These are phyloP conservation scores for Cutaneotrichosporon curvatum DNA, from an alignment of 1,284 basidiomycete genomes.

Conservation along the genomic window DNA sequence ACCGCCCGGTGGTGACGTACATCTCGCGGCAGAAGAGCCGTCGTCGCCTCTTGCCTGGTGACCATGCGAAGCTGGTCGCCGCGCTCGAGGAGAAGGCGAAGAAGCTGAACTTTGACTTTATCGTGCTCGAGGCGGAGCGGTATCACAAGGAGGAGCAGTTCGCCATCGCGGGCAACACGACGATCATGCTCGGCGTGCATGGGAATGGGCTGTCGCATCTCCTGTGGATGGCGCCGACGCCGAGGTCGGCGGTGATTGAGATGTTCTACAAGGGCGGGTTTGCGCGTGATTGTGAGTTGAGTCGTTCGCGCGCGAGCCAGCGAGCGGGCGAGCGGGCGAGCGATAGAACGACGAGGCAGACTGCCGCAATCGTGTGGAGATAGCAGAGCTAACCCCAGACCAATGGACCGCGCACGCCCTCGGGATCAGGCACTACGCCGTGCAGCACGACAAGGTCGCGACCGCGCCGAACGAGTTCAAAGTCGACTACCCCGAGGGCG, in stretches of 20 bases:
- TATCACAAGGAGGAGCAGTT: conserved; percentile 46
- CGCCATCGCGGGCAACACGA: conserved; percentile 41
- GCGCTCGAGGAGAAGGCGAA: conserved; percentile 54
- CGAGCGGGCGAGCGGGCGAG: too few relatives aligned
- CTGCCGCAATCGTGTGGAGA: too few relatives aligned
- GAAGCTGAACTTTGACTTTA: conserved; percentile 57
- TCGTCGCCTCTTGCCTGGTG: conserved; percentile 55
- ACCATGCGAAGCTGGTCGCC: conserved; percentile 56
- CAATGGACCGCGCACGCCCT: conserved; percentile 46
- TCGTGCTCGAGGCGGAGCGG: conserved; percentile 45
- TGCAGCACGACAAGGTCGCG: conserved; percentile 46
- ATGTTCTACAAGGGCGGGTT: conserved; percentile 45
- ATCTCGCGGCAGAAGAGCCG: conserved; percentile 59
- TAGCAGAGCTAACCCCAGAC: conserved; percentile 17
- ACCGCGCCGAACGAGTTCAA: conserved; percentile 53
- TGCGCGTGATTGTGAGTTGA: conserved; percentile 34
- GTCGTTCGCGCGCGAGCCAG: conserved; percentile 20
- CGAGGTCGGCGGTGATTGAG: conserved; percentile 45
- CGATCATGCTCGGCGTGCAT: conserved; percentile 47
- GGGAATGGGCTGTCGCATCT: conserved; percentile 47
- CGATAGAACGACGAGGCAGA: too few relatives aligned
- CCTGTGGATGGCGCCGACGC: conserved; percentile 46
- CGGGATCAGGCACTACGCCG: conserved; percentile 44
- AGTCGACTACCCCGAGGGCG: conserved; percentile 62
- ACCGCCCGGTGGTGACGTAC: conserved; percentile 62